phyloP scores from a whole-genome alignment of 495 filamentous ascomycete species.

The Hypoxylon lenormandii region DNA sequence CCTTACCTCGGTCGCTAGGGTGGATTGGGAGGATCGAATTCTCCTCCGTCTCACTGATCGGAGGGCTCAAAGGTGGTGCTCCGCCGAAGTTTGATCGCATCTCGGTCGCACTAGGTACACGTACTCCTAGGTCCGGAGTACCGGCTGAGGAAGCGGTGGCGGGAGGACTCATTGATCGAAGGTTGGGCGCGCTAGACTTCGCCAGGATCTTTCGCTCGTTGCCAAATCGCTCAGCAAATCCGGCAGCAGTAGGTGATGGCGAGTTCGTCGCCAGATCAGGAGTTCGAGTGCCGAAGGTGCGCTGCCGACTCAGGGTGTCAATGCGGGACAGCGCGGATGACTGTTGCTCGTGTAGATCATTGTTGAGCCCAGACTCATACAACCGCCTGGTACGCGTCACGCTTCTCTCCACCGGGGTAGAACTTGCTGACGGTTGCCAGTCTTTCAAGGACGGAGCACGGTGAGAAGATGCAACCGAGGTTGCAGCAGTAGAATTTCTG shows the following conservation, averaged over 20 bases:
- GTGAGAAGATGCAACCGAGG: constrained; percentile 83
- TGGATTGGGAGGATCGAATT: constrained; percentile 70
- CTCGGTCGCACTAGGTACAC: constrained; percentile 51
- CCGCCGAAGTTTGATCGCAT: constrained; percentile 60
- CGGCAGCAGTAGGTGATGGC: constrained; percentile 49
- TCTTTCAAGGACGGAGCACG: constrained; percentile 64
- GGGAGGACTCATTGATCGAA: constrained; percentile 59
- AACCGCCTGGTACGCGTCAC: constrained; percentile 77
- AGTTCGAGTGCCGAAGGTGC: constrained; percentile 64
- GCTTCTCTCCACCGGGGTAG: constrained; percentile 61
- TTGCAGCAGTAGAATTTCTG: constrained; percentile 88
- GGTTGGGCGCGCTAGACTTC: constrained; percentile 63
- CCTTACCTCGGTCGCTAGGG: constrained; percentile 83
- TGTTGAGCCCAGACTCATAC: constrained; percentile 85
- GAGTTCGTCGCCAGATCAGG: constrained; percentile 56
- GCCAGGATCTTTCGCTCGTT: constrained; percentile 55
- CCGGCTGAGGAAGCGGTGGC: constrained; percentile 47
- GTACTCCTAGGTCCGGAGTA: constrained; percentile 48
- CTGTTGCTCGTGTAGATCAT: constrained; percentile 84
- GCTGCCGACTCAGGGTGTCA: constrained; percentile 75
- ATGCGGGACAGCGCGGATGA: constrained; percentile 78
- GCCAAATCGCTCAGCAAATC: constrained; percentile 51
- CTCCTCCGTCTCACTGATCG: constrained; percentile 76
- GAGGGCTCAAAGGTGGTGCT: constrained; percentile 76
- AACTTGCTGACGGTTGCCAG: constrained; percentile 55